A percentile compares a stretch with the other conserved stretches of the same genome.
Conservation (phyloP, 2,329 filamentous ascomycete genomes). For the Parastagonospora avenae region DNA sequence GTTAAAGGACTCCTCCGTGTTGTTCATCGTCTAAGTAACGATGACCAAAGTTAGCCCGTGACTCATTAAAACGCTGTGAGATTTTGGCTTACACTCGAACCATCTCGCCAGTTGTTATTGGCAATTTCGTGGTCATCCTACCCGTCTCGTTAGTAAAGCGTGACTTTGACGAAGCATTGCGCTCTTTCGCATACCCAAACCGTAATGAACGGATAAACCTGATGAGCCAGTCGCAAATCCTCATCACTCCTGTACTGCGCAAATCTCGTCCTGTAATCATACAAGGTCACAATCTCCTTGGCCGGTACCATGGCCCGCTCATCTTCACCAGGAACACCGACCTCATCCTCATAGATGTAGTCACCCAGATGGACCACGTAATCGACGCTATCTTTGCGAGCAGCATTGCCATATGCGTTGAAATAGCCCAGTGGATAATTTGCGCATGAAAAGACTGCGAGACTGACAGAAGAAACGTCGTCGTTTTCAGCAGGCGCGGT, state of each 20-base stretch:
- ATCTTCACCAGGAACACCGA: constrained; percentile 33
- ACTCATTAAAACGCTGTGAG: not conserved
- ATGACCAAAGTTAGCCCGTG: not conserved
- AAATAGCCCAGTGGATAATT: constrained; percentile 57
- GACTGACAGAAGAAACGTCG: constrained; percentile 60
- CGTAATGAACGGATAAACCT: constrained; percentile 50
- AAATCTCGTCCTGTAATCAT: constrained; percentile 51
- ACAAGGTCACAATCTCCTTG: constrained; percentile 47
- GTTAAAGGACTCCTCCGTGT: constrained; percentile 50
- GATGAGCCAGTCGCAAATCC: constrained; percentile 48
- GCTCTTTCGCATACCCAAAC: constrained; percentile 45
- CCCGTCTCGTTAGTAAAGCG: not conserved
- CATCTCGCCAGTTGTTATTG: constrained; percentile 48
- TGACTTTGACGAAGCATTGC: not conserved
- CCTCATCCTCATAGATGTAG: constrained; percentile 50
- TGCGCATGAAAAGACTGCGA: constrained; percentile 74
- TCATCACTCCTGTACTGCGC: constrained; percentile 49
- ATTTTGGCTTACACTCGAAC: not conserved
- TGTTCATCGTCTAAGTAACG: constrained; percentile 41
- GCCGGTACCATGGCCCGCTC: constrained; percentile 33
- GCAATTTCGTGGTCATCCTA: constrained; percentile 41
- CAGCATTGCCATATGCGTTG: constrained; percentile 52
- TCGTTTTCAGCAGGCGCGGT: constrained; percentile 65
- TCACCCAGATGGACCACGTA: constrained; percentile 61
- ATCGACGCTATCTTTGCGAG: constrained; percentile 55